These are phyloP conservation scores for Candida broadrunensis DNA, from an alignment of 805 yeast genomes.

Conservation along the genomic window DNA sequence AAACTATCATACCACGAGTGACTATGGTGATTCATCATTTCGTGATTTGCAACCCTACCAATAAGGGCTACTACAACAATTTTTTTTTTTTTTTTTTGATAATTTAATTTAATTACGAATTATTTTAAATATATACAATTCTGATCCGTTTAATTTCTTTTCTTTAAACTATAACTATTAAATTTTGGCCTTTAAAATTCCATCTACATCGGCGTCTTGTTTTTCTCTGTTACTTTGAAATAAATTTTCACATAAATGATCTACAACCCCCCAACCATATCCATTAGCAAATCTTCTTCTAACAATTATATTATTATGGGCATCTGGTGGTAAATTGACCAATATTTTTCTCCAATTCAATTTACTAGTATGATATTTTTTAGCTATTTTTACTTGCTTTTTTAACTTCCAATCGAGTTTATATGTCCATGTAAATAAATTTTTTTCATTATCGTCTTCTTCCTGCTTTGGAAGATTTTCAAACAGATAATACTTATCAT, in stretches of 20 bases:
- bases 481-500: conserved; percentile 39
- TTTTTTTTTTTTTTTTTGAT: no score
- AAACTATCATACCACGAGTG: no score
- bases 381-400: conserved; percentile 41
- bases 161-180: no score
- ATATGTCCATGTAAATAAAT: conserved; percentile 11
- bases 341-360: conserved; percentile 44
- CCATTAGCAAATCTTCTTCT: conserved; percentile 43
- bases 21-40: no score
- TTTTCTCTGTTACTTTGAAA: conserved; percentile 10
- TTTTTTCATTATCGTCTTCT: conserved; percentile 14
- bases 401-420: conserved; percentile 32
- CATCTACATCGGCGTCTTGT: background rate
- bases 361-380: conserved; percentile 34
- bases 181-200: conserved; percentile 4
- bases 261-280: conserved; percentile 47
- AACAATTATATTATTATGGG: conserved; percentile 44
- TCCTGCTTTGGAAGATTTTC: conserved; percentile 20
- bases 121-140: no score
- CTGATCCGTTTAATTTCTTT: no score
- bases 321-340: conserved; percentile 44
- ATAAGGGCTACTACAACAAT: no score
- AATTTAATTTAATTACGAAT: no score
- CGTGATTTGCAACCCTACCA: no score
- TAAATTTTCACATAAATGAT: conserved; percentile 32